These are phyloP conservation scores for Plasmodium yoelii DNA, from an alignment of 169 alveolate genomes.

Conservation along the genomic window DNA sequence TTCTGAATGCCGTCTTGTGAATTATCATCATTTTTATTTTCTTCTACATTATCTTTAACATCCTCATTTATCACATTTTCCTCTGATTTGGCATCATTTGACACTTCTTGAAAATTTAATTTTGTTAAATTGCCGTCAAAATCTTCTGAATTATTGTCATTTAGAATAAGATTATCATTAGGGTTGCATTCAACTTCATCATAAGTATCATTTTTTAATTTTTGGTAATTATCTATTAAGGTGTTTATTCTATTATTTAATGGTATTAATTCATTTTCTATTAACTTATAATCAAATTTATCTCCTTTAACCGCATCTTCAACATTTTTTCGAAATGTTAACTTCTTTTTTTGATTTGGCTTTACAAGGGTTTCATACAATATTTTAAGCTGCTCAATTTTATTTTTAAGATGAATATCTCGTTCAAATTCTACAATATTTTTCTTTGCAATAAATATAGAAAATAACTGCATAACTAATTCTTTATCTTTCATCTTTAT, in stretches of 20 bases:
- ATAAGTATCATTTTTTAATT: conserved; percentile 35
- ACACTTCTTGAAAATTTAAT: conserved; percentile 43
- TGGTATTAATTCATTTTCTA: conserved; percentile 54
- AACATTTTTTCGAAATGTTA: conserved; percentile 70
- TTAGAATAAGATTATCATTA: conserved; percentile 13
- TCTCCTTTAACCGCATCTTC: conserved; percentile 67
- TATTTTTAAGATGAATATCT: conserved; percentile 63
- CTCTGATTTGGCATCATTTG: conserved; percentile 9
- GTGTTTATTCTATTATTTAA: conserved; percentile 57
- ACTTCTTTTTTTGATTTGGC: conserved; percentile 50
- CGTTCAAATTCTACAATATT: conserved; percentile 65
- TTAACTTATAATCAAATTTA: conserved; percentile 40
- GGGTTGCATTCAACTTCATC: conserved; percentile 22
- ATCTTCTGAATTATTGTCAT: conserved; percentile 50
- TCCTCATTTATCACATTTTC: conserved; percentile 19
- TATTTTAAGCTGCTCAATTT: conserved; percentile 55
- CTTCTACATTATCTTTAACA: conserved; percentile 10
- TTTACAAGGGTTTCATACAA: conserved; percentile 45
- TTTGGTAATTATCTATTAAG: conserved; percentile 53
- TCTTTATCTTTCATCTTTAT: conserved; percentile 79
- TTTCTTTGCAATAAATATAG: conserved; percentile 75
- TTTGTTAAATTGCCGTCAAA: conserved; percentile 45
- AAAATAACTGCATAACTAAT: conserved; percentile 76
- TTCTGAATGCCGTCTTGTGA: no score
- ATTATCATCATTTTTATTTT: conserved; percentile 13